Conservation (phyloP, 1,284 basidiomycete genomes). For the Apiotrichum sp. region DNA sequence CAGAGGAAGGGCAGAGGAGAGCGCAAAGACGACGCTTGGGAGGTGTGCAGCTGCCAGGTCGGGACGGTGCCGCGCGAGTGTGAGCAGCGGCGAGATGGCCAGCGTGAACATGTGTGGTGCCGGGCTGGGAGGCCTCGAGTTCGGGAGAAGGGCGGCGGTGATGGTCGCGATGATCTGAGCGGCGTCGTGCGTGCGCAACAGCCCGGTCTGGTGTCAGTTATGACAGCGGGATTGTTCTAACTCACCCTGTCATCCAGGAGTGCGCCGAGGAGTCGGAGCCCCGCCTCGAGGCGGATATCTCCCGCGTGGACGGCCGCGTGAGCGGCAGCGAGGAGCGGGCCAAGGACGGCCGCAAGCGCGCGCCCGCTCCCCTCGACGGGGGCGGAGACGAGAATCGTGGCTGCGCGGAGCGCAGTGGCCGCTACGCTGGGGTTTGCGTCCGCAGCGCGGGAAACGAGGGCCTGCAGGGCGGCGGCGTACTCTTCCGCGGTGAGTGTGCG, state of each 20-base stretch:
- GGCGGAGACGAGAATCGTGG: constrained; percentile 7
- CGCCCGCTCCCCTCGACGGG: constrained; percentile 14
- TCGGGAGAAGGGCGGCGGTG: constrained; percentile 6
- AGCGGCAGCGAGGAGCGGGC: constrained; percentile 6
- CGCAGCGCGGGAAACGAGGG: background rate
- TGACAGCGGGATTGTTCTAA: background rate
- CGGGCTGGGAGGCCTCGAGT: background rate
- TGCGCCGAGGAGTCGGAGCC: constrained; percentile 7
- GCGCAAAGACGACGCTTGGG: constrained; percentile 60
- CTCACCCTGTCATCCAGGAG: constrained; percentile 9
- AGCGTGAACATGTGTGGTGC: constrained; percentile 3
- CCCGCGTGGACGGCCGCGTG: background rate
- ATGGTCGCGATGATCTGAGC: constrained; percentile 8
- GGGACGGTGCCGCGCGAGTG: constrained; percentile 65
- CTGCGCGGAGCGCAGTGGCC: constrained; percentile 8
- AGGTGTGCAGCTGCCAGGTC: constrained; percentile 64
- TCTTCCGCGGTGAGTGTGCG: background rate
- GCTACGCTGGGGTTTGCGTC: background rate
- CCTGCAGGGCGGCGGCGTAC: background rate
- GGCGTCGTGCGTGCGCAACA: constrained; percentile 10
- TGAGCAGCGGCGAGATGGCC: constrained; percentile 53
- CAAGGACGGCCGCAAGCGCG: constrained; percentile 2
- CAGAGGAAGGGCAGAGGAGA: constrained; percentile 56
- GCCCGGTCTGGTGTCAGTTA: constrained; percentile 3
- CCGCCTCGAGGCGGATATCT: background rate